phyloP scores from a whole-genome alignment of 1,284 basidiomycete genomes.

The Cutaneotrichosporon daszewskae region DNA sequence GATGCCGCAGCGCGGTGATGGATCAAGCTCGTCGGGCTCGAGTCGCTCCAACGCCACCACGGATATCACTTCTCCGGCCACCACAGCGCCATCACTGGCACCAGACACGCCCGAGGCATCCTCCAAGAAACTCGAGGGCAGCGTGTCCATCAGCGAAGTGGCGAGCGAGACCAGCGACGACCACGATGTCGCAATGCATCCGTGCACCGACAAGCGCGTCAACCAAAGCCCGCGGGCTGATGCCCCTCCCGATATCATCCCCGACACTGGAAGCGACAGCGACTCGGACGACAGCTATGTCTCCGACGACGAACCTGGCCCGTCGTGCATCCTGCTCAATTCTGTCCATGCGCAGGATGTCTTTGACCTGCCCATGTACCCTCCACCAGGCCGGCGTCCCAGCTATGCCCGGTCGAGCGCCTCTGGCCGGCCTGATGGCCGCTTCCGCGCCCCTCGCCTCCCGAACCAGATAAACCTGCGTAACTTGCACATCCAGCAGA shows the following conservation, averaged over 20 bases:
- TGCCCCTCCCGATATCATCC: constrained; percentile 1
- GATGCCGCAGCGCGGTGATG: background rate
- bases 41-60: constrained; percentile 31
- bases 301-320: constrained; percentile 26
- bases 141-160: background rate
- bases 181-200: constrained; percentile 44
- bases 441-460: constrained; percentile 38
- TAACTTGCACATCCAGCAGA: constrained; percentile 51
- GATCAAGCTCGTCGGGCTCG: constrained; percentile 31
- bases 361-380: constrained; percentile 38
- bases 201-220: constrained; percentile 35
- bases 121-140: background rate
- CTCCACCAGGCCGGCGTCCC: constrained; percentile 11
- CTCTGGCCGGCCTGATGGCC: constrained; percentile 9
- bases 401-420: too few relatives aligned
- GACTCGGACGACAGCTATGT: constrained; percentile 11
- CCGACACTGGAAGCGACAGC: constrained; percentile 4
- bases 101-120: constrained; percentile 4
- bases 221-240: background rate
- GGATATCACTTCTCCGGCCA: constrained; percentile 17
- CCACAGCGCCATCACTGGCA: constrained; percentile 12
- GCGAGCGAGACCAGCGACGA: constrained; percentile 6
- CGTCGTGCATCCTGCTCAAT: constrained; percentile 41
- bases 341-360: constrained; percentile 42
- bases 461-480: constrained; percentile 45